Evolutionary conservation across 2,329 filamentous ascomycete genomes (phyloP).

Genomic region (Colletotrichum coccodes): DNA sequence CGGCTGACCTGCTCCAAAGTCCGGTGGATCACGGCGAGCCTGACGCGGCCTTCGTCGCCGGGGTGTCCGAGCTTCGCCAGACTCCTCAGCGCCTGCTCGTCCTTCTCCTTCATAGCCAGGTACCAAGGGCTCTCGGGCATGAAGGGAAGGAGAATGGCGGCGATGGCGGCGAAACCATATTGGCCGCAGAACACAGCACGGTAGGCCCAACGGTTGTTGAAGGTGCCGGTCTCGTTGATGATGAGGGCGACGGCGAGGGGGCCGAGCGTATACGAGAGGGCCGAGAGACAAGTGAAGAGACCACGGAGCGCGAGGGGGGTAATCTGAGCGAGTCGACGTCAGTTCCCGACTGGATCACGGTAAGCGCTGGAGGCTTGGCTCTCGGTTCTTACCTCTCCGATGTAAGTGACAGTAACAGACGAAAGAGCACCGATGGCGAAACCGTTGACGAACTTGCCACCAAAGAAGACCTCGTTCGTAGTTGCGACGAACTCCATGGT

Average conservation of each 20-base stretch:
- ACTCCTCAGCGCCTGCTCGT: slow-evolving; percentile 46
- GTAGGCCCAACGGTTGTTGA: slow-evolving; percentile 45
- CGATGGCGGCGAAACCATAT: slow-evolving; percentile 44
- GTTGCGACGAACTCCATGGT: slow-evolving; percentile 53
- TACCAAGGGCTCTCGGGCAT: slow-evolving; percentile 57
- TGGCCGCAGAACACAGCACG: slow-evolving; percentile 44
- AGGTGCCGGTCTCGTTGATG: slow-evolving; percentile 41
- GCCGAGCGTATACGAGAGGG: slow-evolving; percentile 38
- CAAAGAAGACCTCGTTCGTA: slow-evolving; percentile 50
- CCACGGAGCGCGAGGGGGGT: slow-evolving; percentile 41
- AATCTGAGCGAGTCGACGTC: slow-evolving; percentile 41
- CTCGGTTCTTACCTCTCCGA: slow-evolving; percentile 41
- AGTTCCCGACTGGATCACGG: slow-evolving; percentile 30
- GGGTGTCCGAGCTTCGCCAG: slow-evolving; percentile 44
- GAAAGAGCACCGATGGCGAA: slow-evolving; percentile 45
- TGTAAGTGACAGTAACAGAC: slow-evolving; percentile 41
- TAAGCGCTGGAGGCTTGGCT: neutral
- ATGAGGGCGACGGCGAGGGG: slow-evolving; percentile 45
- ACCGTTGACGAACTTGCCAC: slow-evolving; percentile 54
- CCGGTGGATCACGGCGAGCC: slow-evolving; percentile 40
- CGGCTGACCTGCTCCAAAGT: slow-evolving; percentile 41
- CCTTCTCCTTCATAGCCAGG: slow-evolving; percentile 44
- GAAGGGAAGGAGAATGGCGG: slow-evolving; percentile 42
- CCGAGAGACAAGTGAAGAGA: slow-evolving; percentile 40
- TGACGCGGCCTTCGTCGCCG: slow-evolving; percentile 40